phyloP scores from a whole-genome alignment of 345 rosid species.

The Rhodamnia argentea region DNA sequence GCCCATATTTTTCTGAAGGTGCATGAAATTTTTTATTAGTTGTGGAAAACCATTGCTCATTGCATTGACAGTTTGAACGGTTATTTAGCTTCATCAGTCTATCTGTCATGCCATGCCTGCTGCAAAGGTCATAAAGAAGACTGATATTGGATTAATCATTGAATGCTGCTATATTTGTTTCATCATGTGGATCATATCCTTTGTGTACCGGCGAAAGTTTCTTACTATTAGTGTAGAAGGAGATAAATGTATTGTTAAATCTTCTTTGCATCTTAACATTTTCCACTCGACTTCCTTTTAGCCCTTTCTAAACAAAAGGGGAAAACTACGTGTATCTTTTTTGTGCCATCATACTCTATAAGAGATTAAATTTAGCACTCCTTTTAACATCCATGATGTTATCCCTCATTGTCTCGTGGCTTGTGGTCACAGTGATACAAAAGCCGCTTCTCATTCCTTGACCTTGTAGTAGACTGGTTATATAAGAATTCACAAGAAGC shows the following conservation, averaged over 20 bases:
- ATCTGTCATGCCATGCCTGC: not conserved
- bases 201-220: not conserved
- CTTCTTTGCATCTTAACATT: not conserved
- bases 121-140: not conserved
- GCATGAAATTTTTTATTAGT: not conserved
- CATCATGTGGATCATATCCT: not conserved
- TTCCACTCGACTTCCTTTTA: not conserved
- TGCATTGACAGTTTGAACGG: not conserved
- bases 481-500: not conserved
- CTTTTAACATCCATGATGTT: not conserved
- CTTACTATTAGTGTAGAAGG: not conserved
- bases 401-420: not conserved
- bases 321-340: not conserved
- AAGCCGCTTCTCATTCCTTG: not conserved
- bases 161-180: not conserved
- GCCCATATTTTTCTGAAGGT: not conserved
- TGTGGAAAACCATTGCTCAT: not conserved
- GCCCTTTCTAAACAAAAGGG: not conserved
- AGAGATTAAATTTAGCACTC: not conserved
- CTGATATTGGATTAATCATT: not conserved
- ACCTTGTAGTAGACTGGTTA: not conserved
- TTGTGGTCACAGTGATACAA: not conserved
- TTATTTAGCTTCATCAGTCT: not conserved
- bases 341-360: not conserved
- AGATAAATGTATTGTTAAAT: not conserved